Evolutionary conservation across 108 stramenopile genomes (phyloP).

Genomic region (Nitzschia putrida): DNA sequence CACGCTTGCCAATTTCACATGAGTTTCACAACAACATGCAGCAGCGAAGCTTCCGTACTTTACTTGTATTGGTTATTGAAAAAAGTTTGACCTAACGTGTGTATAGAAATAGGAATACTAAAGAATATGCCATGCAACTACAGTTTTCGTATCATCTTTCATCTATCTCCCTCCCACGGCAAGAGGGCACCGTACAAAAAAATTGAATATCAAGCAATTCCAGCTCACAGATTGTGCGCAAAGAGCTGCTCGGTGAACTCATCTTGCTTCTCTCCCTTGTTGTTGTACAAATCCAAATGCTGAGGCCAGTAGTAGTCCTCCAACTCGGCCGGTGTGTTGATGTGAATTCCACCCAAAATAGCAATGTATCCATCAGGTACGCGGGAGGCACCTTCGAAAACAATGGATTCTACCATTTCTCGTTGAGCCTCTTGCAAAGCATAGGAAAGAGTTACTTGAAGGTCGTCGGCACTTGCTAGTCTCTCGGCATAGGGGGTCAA

Average conservation of each 20-base stretch:
- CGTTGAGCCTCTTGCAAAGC: slow-evolving; percentile 55
- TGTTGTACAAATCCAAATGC: slow-evolving; percentile 54
- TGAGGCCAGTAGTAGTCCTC: slow-evolving; percentile 73
- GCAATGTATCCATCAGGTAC: slow-evolving; percentile 50
- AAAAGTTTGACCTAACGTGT: too few relatives aligned
- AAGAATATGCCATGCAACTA: too few relatives aligned
- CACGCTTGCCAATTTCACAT: too few relatives aligned
- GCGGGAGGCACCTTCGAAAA: slow-evolving; percentile 24
- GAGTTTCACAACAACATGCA: too few relatives aligned
- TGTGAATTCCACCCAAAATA: slow-evolving; percentile 70
- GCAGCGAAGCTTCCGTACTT: too few relatives aligned
- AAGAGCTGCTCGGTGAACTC: slow-evolving; percentile 18
- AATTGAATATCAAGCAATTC: too few relatives aligned
- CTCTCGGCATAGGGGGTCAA: slow-evolving; percentile 55
- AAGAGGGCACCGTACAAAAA: too few relatives aligned
- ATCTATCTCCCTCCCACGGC: too few relatives aligned
- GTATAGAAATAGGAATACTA: too few relatives aligned
- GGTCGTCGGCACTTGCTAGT: slow-evolving; percentile 30
- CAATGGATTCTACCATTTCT: slow-evolving; percentile 53
- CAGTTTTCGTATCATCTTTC: too few relatives aligned
- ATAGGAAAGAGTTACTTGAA: slow-evolving; percentile 59
- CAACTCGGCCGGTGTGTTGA: slow-evolving; percentile 61
- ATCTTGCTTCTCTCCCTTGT: slow-evolving; percentile 45
- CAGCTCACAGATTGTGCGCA: too few relatives aligned
- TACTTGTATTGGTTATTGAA: too few relatives aligned